Evolutionary conservation across 78 protist genomes (phyloP).

Genomic region (Creolimax fragrantissima): DNA sequence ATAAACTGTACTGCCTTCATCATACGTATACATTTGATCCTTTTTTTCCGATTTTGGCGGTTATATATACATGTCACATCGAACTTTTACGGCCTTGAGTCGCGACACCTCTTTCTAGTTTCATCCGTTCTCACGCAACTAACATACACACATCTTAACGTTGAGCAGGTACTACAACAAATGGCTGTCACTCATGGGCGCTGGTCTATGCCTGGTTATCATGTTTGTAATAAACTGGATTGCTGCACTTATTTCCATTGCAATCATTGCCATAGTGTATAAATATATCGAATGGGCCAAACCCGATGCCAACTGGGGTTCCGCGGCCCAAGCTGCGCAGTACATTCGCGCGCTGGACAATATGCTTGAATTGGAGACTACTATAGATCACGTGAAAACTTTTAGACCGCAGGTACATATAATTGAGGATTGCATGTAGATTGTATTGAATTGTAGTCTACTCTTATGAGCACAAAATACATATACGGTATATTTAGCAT

Average conservation of each 20-base stretch:
- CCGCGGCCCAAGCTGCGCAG: background rate
- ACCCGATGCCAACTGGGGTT: conserved; percentile 18
- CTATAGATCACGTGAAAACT: background rate
- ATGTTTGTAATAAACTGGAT: conserved; percentile 37
- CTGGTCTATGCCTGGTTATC: conserved; percentile 32
- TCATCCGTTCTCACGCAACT: too few species aligned
- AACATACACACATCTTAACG: too few species aligned
- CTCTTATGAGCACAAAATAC: too few species aligned
- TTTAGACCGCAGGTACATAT: background rate
- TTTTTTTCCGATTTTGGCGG: too few species aligned
- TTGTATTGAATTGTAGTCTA: too few species aligned
- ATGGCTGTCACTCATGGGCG: conserved; percentile 41
- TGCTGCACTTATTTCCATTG: background rate
- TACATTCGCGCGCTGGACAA: background rate
- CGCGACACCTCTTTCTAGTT: too few species aligned
- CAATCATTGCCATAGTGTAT: background rate
- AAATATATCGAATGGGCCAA: conserved; percentile 8
- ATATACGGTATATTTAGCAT: too few species aligned
- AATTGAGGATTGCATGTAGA: too few species aligned
- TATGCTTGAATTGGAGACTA: background rate
- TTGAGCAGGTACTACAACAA: background rate
- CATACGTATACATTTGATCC: too few species aligned
- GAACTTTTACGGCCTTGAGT: too few species aligned
- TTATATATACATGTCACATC: too few species aligned
- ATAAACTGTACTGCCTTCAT: too few species aligned